phyloP scores from a whole-genome alignment of 2,329 filamentous ascomycete genomes.

The Ophiognomonia clavigignenti-juglandacearum region DNA sequence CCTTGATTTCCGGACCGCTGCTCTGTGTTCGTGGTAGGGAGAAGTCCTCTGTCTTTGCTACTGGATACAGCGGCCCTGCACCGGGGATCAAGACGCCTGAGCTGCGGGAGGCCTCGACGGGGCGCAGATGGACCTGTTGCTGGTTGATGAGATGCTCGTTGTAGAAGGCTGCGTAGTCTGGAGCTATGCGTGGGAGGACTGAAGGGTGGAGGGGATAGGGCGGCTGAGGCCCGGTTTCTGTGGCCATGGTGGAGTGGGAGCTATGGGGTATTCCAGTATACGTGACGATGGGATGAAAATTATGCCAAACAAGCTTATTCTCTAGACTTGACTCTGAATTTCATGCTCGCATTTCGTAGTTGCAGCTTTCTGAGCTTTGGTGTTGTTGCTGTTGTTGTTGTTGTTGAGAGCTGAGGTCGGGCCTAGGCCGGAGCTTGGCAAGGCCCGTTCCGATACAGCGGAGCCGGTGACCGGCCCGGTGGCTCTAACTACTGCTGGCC shows the following conservation, averaged over 20 bases:
- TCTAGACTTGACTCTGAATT: too few relatives aligned
- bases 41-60: conserved; percentile 41
- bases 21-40: conserved; percentile 37
- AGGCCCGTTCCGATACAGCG: too few relatives aligned
- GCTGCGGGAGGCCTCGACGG: conserved; percentile 44
- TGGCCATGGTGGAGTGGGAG: conserved; percentile 5
- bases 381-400: too few relatives aligned
- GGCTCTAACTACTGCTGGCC: too few relatives aligned
- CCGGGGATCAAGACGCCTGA: conserved; percentile 49
- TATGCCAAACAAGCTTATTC: too few relatives aligned
- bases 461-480: too few relatives aligned
- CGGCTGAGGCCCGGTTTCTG: conserved; percentile 11
- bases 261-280: not conserved
- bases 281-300: not conserved
- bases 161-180: conserved; percentile 49
- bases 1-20: conserved; percentile 39
- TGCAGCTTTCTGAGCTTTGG: too few relatives aligned
- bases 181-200: conserved; percentile 38
- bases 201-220: conserved; percentile 43
- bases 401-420: too few relatives aligned
- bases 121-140: conserved; percentile 50
- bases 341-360: too few relatives aligned
- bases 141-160: conserved; percentile 44
- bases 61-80: conserved; percentile 41
- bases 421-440: too few relatives aligned